A percentile compares a stretch with the other conserved stretches of the same genome.
phyloP scores from a whole-genome alignment of 2,329 filamentous ascomycete genomes.

The Knoxdaviesia capensis region DNA sequence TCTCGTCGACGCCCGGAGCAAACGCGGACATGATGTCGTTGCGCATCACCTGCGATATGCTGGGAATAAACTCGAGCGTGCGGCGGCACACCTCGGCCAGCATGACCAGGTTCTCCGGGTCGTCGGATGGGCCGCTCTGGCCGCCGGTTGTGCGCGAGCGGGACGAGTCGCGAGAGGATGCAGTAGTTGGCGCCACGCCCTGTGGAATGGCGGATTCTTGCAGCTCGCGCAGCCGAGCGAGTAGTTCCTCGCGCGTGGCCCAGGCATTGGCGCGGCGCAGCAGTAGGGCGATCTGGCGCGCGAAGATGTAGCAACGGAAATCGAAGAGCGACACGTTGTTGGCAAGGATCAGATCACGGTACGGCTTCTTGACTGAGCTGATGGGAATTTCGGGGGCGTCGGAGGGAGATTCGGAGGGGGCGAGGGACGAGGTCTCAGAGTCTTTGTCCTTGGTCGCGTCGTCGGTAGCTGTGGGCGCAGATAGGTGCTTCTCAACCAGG shows the following conservation, averaged over 20 bases:
- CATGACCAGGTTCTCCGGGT: constrained; percentile 53
- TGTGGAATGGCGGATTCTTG: constrained; percentile 32
- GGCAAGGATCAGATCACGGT: constrained; percentile 76
- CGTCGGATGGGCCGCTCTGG: constrained; percentile 16
- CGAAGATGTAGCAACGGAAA: constrained; percentile 85
- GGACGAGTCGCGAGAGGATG: too few species aligned
- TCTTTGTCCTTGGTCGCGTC: constrained; percentile 16
- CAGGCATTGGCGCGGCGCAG: constrained; percentile 62
- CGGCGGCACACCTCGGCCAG: constrained; percentile 76
- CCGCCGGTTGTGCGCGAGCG: constrained; percentile 12
- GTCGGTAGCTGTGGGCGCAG: neutral
- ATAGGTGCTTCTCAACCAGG: constrained; percentile 20
- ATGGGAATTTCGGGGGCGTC: constrained; percentile 30
- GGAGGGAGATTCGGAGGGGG: too few species aligned
- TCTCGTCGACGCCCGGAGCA: constrained; percentile 16
- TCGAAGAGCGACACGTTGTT: constrained; percentile 95
- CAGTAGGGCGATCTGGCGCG: constrained; percentile 65
- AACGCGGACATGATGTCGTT: constrained; percentile 53
- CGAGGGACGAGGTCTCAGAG: constrained; percentile 7
- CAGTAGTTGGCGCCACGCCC: constrained; percentile 26
- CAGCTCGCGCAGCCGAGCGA: constrained; percentile 41
- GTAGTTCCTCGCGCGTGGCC: constrained; percentile 39
- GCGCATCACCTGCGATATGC: constrained; percentile 60
- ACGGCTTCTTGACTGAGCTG: constrained; percentile 52
- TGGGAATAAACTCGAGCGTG: constrained; percentile 66